Conservation (phyloP, 352 stramenopile species). For the Phytophthora vignae region DNA sequence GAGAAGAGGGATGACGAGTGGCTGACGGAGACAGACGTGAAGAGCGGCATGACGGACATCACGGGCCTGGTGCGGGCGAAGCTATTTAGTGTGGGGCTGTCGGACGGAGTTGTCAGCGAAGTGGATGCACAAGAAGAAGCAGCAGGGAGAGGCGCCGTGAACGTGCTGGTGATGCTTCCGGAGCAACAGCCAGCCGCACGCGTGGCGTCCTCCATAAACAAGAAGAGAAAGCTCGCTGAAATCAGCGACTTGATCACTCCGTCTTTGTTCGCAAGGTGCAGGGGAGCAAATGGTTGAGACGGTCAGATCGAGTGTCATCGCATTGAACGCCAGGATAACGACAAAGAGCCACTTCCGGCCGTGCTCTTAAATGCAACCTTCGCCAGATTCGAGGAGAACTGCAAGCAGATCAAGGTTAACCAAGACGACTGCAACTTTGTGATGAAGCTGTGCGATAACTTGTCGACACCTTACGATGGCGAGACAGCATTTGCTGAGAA, state of each 20-base stretch:
- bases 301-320: slow-evolving; percentile 35
- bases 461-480: slow-evolving; percentile 31
- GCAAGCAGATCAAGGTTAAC: slow-evolving; percentile 29
- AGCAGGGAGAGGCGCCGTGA: too few species aligned
- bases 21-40: too few species aligned
- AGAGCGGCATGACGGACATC: too few species aligned
- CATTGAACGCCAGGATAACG: slow-evolving; percentile 10
- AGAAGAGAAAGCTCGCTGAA: slow-evolving; percentile 38
- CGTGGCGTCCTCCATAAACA: not conserved
- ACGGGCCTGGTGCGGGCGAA: slow-evolving; percentile 7
- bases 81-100: slow-evolving; percentile 13
- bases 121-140: too few species aligned
- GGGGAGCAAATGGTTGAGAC: slow-evolving; percentile 31
- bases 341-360: slow-evolving; percentile 20
- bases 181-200: not conserved
- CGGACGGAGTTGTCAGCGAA: not conserved
- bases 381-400: slow-evolving; percentile 29
- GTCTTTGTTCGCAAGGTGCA: slow-evolving; percentile 35
- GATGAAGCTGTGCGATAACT: slow-evolving; percentile 12
- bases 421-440: slow-evolving; percentile 33
- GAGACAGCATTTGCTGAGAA: slow-evolving; percentile 25
- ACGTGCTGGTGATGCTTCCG: not conserved
- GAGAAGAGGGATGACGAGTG: too few species aligned
- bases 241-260: slow-evolving; percentile 29
- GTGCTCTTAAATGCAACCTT: slow-evolving; percentile 40